Percentiles rank a stretch among this genome's conserved stretches.
Evolutionary conservation across 2,329 filamentous ascomycete species (phyloP).

Genomic region (Neopestalotiopsis rosae): DNA sequence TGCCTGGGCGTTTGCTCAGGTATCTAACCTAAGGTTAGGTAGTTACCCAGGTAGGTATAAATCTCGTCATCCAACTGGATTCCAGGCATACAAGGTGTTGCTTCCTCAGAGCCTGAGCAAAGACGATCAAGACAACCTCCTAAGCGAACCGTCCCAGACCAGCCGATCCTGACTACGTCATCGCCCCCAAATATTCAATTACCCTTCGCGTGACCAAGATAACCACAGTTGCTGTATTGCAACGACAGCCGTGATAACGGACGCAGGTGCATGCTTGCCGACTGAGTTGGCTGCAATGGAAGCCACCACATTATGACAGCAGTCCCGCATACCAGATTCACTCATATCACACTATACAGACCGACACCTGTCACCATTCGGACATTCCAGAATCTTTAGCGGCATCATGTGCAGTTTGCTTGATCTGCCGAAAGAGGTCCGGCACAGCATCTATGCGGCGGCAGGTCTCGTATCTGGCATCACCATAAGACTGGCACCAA

Average conservation of each 20-base stretch:
- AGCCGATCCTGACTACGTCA: too few species aligned
- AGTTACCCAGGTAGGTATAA: too few species aligned
- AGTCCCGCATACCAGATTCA: neutral
- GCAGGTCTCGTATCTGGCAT: conserved; percentile 8
- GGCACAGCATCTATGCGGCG: neutral
- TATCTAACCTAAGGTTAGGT: too few species aligned
- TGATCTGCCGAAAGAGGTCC: neutral
- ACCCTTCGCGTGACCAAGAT: too few species aligned
- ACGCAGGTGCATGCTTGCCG: neutral
- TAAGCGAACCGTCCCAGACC: too few species aligned
- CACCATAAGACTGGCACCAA: neutral
- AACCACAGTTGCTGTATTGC: too few species aligned
- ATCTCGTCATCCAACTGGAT: too few species aligned
- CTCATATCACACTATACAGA: neutral
- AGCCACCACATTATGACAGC: neutral
- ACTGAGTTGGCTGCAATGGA: neutral
- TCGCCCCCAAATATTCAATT: too few species aligned
- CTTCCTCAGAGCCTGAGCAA: too few species aligned
- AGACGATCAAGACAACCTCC: too few species aligned
- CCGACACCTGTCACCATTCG: neutral
- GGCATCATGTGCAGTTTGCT: neutral
- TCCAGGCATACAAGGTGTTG: too few species aligned
- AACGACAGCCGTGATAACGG: neutral
- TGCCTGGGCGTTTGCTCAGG: too few species aligned
- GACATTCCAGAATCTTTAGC: neutral